Evolutionary conservation across 2,329 filamentous ascomycete species (phyloP), one percentile per base, ranked within the genome.

Genomic region (Ophiostoma fasciatum): DNA sequence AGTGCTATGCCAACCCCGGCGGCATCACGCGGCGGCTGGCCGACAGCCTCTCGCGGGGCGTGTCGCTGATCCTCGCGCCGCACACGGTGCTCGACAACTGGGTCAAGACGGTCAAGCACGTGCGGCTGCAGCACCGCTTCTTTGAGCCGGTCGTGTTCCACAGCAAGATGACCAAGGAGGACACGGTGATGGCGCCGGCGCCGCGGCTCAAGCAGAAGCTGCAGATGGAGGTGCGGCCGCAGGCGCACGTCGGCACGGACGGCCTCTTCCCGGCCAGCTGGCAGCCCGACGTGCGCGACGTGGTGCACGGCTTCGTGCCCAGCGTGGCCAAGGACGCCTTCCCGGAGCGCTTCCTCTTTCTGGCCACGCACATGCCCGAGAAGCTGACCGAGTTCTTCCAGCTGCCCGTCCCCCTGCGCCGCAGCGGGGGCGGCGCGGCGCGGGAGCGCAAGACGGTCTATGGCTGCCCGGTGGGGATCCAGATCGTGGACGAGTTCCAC

Each of bases 401-500:
- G 39, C n/a, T 42, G 26, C 33, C 44, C 10, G 40, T 43, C 22
- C 39, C 40, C 9, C 19, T 38, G 19, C 34, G 36, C 8, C 40
- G 40, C 31, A 39, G 38, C 33, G 31, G 36, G 4, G 37, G 38
- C 3, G 31, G 18, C 2, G 31, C 28, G 1, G 7, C 42, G 1
- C 38, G 39, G 10, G 37, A 42, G 17, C 40, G 39, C 13, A 38
- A 39, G 30, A 44, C 43, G 2, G 35, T 48, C 8, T 48, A 48
- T 12, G 41, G 37, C 38, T 47, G 45, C 21, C 46, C 46, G 15
- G 30, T 48, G 1, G 45, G 45, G 29, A 38, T 47, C 29, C 45
- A 47, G 39, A n/a, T 48, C 11, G 46, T 48, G 9, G 46, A 48
- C 37, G 45, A 48, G 39, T 47, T 46, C 35, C 46, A 48, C 42